Evolutionary conservation across 2,329 filamentous ascomycete genomes (phyloP), one percentile per base, ranked within the genome.

Genomic region (Zasmidium angulare): DNA sequence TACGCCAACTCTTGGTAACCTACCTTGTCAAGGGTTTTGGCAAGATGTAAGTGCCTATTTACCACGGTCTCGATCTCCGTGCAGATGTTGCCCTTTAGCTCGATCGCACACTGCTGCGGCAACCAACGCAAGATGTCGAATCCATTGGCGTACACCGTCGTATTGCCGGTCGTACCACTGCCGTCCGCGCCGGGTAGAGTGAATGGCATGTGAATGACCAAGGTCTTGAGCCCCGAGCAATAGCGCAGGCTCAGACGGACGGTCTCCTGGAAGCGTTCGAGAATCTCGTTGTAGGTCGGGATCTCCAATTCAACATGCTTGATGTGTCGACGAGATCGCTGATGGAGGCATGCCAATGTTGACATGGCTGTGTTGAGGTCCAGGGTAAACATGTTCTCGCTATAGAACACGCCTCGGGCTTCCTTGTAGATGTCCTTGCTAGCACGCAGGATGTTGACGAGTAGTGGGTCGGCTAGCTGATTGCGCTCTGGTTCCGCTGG

Each of bases 91-190:
- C 77, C 78, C 58, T 76, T 70, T 6, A 80, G 63, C 23, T 72
- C 65, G 3, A 80, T 75, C 51, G 72, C 71, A 53, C 76, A 78
- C n/a, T 71, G 68, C 62, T 74, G 69, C 1, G 78, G 78, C 59
- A 80, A 62, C 77, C 78, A 80, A 14, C 77, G 62, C 40, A 80
- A 64, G 31, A 79, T 79, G 59, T 79, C 77, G 58, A 80, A 80
- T 0, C 77, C 77, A 57, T 79, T 79, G 14, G 77, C 77, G 57
- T 79, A 79, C 7, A 79, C 76, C 22, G 74, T 77, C 2, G 74
- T 76, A 23, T 75, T 74, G 9, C 73, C 72, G 26, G 64, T 67
- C 10, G 66, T 69, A 10, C 65, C 68, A 58, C 68, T 70, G 36
- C 68, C 69, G 53, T 72, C 71, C 1, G 68, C 63, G 20, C 69